These are phyloP conservation scores for Davidsoniella virescens DNA, from an alignment of 2,329 filamentous ascomycete genomes.

Conservation along the genomic window DNA sequence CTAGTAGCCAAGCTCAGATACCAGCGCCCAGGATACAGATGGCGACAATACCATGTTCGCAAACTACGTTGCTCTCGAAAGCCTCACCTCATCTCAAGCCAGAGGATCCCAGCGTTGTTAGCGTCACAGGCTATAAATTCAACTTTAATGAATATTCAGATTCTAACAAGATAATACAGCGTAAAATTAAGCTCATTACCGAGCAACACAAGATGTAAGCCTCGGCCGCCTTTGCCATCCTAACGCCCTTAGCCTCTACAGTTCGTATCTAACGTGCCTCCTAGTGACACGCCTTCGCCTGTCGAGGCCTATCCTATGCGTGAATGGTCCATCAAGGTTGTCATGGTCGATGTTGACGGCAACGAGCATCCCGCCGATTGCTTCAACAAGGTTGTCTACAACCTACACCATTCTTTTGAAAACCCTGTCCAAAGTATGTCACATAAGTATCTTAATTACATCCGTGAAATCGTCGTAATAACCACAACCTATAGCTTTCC, in stretches of 20 bases:
- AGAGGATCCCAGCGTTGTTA: no score
- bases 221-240: not conserved
- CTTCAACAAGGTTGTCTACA: slow-evolving; percentile 87
- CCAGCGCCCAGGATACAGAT: no score
- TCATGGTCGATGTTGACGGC: slow-evolving; percentile 69
- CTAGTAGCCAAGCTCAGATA: no score
- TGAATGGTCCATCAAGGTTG: slow-evolving; percentile 77
- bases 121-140: no score
- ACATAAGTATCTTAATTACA: not conserved
- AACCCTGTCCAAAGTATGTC: slow-evolving; percentile 68
- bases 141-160: no score
- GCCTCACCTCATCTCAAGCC: no score
- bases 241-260: not conserved
- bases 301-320: slow-evolving; percentile 85
- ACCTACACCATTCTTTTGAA: slow-evolving; percentile 84
- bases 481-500: slow-evolving; percentile 44
- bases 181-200: slow-evolving; percentile 83
- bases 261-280: not conserved
- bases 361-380: slow-evolving; percentile 67
- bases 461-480: slow-evolving; percentile 13
- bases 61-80: no score
- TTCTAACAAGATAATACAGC: slow-evolving; percentile 35
- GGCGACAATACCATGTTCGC: no score
- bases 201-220: slow-evolving; percentile 79
- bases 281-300: slow-evolving; percentile 62